Evolutionary conservation across 495 filamentous ascomycete genomes (phyloP).

Genomic region (Clohesyomyces aquaticus): DNA sequence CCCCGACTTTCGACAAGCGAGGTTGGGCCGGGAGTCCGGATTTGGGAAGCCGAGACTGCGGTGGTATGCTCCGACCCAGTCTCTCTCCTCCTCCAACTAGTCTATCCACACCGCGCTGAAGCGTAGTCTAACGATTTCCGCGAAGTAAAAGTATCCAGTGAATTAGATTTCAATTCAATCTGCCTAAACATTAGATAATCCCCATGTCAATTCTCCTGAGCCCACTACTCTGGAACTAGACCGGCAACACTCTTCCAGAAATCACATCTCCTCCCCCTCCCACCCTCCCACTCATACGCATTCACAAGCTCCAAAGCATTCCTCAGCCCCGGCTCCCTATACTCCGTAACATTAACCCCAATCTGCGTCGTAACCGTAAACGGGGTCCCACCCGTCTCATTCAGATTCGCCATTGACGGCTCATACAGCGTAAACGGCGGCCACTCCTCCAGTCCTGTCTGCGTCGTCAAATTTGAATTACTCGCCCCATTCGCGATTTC

Average conservation of each 20-base stretch:
- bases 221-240: conserved; percentile 45
- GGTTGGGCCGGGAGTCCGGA: too few relatives aligned
- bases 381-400: conserved; percentile 56
- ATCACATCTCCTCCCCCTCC: conserved; percentile 59
- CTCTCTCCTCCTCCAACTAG: too few relatives aligned
- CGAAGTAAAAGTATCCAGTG: too few relatives aligned
- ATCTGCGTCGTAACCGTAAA: background rate
- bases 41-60: too few relatives aligned
- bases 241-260: conserved; percentile 59
- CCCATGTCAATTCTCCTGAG: background rate
- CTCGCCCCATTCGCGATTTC: conserved; percentile 26
- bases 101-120: too few relatives aligned
- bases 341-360: conserved; percentile 32
- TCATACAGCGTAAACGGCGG: conserved; percentile 11
- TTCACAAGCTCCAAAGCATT: conserved; percentile 56
- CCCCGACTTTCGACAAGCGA: too few relatives aligned
- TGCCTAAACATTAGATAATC: background rate
- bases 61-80: too few relatives aligned
- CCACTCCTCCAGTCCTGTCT: conserved; percentile 10
- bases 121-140: too few relatives aligned
- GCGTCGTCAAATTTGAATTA: background rate
- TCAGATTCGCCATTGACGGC: conserved; percentile 52
- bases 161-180: background rate
- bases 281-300: conserved; percentile 60
- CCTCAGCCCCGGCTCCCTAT: conserved; percentile 50